Conservation (phyloP, 768 basidiomycete genomes). For the Lentinus tigrinus region DNA sequence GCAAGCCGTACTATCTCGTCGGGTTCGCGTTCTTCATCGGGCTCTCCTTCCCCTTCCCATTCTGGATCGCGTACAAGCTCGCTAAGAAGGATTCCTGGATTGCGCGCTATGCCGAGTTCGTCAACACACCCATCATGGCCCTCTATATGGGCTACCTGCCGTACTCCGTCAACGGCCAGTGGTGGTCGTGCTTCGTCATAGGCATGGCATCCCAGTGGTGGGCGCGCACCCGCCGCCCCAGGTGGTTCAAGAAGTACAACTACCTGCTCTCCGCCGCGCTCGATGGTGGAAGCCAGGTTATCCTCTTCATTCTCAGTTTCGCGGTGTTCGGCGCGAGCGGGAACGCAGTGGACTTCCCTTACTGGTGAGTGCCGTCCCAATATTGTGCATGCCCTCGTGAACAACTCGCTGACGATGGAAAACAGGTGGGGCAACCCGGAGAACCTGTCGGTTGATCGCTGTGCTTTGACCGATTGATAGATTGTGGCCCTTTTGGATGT, state of each 20-base stretch:
- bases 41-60: conserved; percentile 46
- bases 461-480: conserved; percentile 17
- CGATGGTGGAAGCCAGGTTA: conserved; percentile 48
- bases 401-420: not conserved
- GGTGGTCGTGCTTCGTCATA: conserved; percentile 54
- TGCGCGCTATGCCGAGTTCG: conserved; percentile 37
- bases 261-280: conserved; percentile 48
- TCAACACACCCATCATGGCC: conserved; percentile 46
- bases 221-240: conserved; percentile 41
- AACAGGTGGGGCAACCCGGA: conserved; percentile 38
- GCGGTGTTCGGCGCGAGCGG: conserved; percentile 43
- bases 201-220: conserved; percentile 50
- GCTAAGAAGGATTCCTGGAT: conserved; percentile 33
- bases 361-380: conserved; percentile 38
- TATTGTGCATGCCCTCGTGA: not conserved
- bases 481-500: not conserved
- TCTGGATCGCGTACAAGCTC: conserved; percentile 44
- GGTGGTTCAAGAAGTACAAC: conserved; percentile 52
- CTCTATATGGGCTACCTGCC: conserved; percentile 39
- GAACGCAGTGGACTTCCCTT: conserved; percentile 41
- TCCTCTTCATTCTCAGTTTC: conserved; percentile 46
- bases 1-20: conserved; percentile 46
- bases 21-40: conserved; percentile 54
- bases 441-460: conserved; percentile 38
- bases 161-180: conserved; percentile 54